A percentile compares a stretch with the other conserved stretches of the same genome.
Conservation (phyloP, 2,329 filamentous ascomycete species). For the Fusarium sulawesiense region DNA sequence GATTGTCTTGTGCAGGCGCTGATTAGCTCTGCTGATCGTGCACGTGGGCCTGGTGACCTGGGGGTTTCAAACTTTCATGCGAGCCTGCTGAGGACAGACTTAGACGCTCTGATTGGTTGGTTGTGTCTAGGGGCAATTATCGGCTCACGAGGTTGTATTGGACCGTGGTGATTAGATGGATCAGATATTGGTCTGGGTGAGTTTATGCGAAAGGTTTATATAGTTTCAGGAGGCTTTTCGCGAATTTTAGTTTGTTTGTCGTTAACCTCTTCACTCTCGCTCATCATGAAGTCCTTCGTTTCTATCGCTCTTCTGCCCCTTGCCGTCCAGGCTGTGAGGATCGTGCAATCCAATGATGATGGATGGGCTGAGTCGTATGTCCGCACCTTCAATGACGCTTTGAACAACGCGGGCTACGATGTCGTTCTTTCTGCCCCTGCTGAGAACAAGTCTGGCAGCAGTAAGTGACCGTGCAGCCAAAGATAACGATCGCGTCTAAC, state of each 20-base stretch:
- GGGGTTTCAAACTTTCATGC: slow-evolving; percentile 37
- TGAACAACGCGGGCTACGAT: slow-evolving; percentile 67
- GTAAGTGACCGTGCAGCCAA: slow-evolving; percentile 51
- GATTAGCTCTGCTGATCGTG: slow-evolving; percentile 23
- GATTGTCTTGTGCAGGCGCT: slow-evolving; percentile 10
- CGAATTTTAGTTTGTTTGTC: neutral
- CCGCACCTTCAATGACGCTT: slow-evolving; percentile 67
- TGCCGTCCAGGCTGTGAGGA: slow-evolving; percentile 57
- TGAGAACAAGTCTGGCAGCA: slow-evolving; percentile 71
- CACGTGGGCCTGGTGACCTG: slow-evolving; percentile 40
- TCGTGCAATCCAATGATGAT: slow-evolving; percentile 77
- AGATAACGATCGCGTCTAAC: neutral
- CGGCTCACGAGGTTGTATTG: slow-evolving; percentile 34
- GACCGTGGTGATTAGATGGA: slow-evolving; percentile 33
- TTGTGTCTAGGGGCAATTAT: neutral
- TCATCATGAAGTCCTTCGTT: slow-evolving; percentile 44
- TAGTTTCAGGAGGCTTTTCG: slow-evolving; percentile 16
- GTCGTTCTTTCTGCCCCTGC: slow-evolving; percentile 75
- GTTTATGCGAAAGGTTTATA: slow-evolving; percentile 27
- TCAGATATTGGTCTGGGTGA: slow-evolving; percentile 35
- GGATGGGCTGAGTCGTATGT: slow-evolving; percentile 79
- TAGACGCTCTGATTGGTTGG: slow-evolving; percentile 34
- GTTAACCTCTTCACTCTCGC: neutral
- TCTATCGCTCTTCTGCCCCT: slow-evolving; percentile 43
- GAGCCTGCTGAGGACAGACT: slow-evolving; percentile 18